Percentiles rank a stretch among this genome's conserved stretches.
These are phyloP conservation scores for Penicillium atrosanguineum DNA, from an alignment of 495 filamentous ascomycete genomes.

Conservation along the genomic window DNA sequence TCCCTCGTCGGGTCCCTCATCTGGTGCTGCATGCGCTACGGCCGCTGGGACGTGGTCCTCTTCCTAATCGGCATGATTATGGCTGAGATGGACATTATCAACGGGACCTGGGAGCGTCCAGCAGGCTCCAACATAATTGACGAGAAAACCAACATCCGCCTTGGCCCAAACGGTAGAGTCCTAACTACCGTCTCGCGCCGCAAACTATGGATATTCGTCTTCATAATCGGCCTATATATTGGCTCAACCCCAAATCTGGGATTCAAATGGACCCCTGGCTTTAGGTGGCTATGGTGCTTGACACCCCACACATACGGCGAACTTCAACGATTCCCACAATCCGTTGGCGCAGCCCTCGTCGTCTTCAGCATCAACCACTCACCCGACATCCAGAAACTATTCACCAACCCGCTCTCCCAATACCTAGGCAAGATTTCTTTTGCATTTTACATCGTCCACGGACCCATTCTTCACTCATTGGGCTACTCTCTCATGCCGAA, in stretches of 20 bases:
- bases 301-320: conserved; percentile 44
- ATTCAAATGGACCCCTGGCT: conserved; percentile 45
- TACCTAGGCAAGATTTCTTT: conserved; percentile 64
- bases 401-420: conserved; percentile 55
- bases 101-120: conserved; percentile 39
- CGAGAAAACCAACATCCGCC: conserved; percentile 23
- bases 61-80: conserved; percentile 60
- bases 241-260: conserved; percentile 44
- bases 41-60: conserved; percentile 58
- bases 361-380: conserved; percentile 57
- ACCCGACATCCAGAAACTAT: conserved; percentile 49
- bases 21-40: conserved; percentile 56
- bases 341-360: conserved; percentile 53
- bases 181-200: conserved; percentile 41
- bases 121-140: conserved; percentile 1
- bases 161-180: conserved; percentile 25
- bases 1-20: conserved; percentile 42
- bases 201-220: conserved; percentile 53
- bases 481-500: conserved; percentile 49
- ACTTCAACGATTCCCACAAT: conserved; percentile 44
- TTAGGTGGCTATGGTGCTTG: conserved; percentile 39
- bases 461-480: conserved; percentile 52
- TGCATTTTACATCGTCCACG: conserved; percentile 64
- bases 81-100: conserved; percentile 55
- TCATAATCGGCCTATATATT: conserved; percentile 42